Conservation (phyloP, 345 rosid genomes). For the Alliaria petiolata region DNA sequence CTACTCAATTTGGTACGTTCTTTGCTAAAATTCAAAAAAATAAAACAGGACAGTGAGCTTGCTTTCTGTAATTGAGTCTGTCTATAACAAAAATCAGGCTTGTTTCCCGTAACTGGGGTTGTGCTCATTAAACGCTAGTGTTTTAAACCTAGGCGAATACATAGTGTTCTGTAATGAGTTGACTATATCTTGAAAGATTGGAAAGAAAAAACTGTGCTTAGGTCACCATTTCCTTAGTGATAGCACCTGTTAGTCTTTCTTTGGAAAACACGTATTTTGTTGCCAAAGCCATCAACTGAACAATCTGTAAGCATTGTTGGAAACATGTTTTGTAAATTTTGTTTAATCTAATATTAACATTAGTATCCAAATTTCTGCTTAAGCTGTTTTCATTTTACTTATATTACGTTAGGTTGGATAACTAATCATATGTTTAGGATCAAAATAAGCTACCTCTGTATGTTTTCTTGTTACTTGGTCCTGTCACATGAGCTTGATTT, state of each 20-base stretch:
- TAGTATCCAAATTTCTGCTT: neutral
- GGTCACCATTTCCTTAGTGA: conserved; percentile 15
- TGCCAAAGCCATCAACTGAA: conserved; percentile 9
- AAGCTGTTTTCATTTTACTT: neutral
- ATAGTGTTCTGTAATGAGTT: conserved; percentile 1
- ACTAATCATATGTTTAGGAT: neutral
- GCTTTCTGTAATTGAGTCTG: neutral
- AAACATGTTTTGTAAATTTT: conserved; percentile 3
- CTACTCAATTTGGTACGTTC: conserved; percentile 78
- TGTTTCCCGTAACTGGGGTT: conserved; percentile 3
- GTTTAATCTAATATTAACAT: neutral
- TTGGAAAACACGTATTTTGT: conserved; percentile 1
- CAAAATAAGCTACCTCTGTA: conserved; percentile 6
- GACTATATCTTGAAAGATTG: conserved; percentile 6
- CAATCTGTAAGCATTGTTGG: neutral
- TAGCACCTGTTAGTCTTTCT: conserved; percentile 1
- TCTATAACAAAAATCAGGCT: neutral
- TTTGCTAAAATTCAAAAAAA: conserved; percentile 1
- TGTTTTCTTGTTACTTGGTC: conserved; percentile 4
- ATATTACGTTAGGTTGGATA: neutral
- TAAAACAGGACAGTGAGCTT: neutral
- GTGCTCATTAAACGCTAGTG: conserved; percentile 11
- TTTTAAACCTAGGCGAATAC: conserved; percentile 23
- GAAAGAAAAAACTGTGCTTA: neutral
- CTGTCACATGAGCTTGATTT: conserved; percentile 13